These are phyloP conservation scores for Debaryomyces maramus DNA, from an alignment of 805 yeast species.

Conservation along the genomic window DNA sequence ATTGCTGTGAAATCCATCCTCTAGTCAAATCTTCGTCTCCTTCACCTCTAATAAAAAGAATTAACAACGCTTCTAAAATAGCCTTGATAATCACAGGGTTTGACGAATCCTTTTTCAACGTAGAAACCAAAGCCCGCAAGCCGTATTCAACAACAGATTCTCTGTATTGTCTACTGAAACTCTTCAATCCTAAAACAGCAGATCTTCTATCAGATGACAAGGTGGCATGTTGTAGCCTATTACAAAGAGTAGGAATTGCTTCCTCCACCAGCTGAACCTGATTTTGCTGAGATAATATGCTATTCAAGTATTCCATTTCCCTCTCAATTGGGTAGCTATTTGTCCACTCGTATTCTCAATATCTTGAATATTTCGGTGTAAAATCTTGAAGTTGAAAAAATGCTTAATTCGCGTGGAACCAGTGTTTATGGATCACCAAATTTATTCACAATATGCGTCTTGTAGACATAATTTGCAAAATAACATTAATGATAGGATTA, in stretches of 20 bases:
- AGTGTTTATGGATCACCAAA: too few species aligned
- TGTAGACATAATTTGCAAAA: too few species aligned
- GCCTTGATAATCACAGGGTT: conserved; percentile 77
- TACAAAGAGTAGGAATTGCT: conserved; percentile 85
- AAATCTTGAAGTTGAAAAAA: too few species aligned
- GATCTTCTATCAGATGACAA: conserved; percentile 84
- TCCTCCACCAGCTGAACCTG: conserved; percentile 61
- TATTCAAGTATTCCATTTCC: conserved; percentile 39
- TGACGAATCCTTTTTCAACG: conserved; percentile 63
- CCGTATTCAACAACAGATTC: conserved; percentile 91
- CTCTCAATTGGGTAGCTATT: conserved; percentile 1
- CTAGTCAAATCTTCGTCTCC: conserved; percentile 64
- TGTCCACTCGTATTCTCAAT: too few species aligned
- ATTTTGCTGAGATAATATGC: conserved; percentile 33
- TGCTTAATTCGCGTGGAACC: too few species aligned
- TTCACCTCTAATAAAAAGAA: conserved; percentile 71
- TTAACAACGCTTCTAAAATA: conserved; percentile 78
- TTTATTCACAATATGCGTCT: too few species aligned
- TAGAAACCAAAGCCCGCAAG: conserved; percentile 65
- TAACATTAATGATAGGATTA: too few species aligned
- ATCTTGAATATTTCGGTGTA: too few species aligned
- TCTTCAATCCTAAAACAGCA: conserved; percentile 85
- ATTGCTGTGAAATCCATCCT: conserved; percentile 72
- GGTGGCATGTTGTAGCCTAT: conserved; percentile 80
- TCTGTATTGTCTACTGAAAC: conserved; percentile 83